Evolutionary conservation across 768 basidiomycete genomes (phyloP), one percentile per base, ranked within the genome.

Genomic region (Lenzites betulinus): DNA sequence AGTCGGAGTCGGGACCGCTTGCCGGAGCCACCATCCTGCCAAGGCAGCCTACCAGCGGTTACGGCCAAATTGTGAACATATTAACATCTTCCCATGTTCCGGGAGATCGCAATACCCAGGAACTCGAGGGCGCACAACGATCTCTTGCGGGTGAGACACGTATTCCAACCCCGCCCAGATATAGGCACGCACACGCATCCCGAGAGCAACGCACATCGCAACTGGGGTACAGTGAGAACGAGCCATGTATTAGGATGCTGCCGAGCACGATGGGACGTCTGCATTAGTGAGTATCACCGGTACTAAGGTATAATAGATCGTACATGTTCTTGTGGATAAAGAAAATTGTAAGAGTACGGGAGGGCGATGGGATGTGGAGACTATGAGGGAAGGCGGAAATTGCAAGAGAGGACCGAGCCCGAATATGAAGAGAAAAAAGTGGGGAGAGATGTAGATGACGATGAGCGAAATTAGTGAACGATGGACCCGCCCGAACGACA

Each of bases 291-390:
- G 59, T 64, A 64, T 64, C 59, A 59, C 57, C 65, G 50, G 54
- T 66, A 63, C 52, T 68, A 68, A 62, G 60, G 60, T 68, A 68
- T 59, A 62, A 60, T 64, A 65, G 59, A 62, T 67, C 62, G 58
- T 68, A 67, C 66, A 67, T 64, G 59, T 58, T 58, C 56, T 58
- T 58, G 46, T 60, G 53, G 57, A 62, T 54, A 56, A 56, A 47
- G 47, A 41, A 33, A 43, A 58, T 49, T 58, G 62, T 56, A 57
- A 44, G 59, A 54, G 56, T 58, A 58, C 50, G 52, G 54, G 48
- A 41, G 49, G 57, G 39, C 36, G 48, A 54, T 58, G 52, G 57
- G 56, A 54, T 57, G 58, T 52, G 62, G 51, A n/a, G 61, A 54
- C 42, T 46, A 25, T 41, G 33, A 38, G 47, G 42, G 35, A 28